Evolutionary conservation across 192 early-diverging fungal species (phyloP), one percentile per base, ranked within the genome.

Genomic region (Diversispora epigaea): DNA sequence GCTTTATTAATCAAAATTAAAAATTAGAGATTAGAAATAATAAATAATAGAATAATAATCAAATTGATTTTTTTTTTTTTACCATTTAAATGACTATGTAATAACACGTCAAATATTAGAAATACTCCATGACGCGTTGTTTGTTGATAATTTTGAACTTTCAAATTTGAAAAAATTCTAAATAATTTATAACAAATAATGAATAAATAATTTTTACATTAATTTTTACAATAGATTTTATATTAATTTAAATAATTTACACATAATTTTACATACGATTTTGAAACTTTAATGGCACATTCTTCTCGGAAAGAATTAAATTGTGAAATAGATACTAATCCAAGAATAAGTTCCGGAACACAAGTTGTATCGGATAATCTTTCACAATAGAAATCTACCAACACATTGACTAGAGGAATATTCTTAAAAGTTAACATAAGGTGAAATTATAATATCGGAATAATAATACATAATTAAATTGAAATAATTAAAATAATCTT

Each of bases 61-160:
- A 11, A 10, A 39, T 22, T 14, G 41, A 68, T 1, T 14, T 6
- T 25, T 11, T 50, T 10, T 22, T 12, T 17, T 22, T 55, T 82
- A 91, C 91, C 86, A 43, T 80, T 72, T 6, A 84, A 52, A 77
- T 92, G 82, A 25, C 79, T 83, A n/a, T 84, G 78, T 25, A 98
- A 77, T 10, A 93, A 80, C 9, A 78, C 68, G 2, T 94, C 91
- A 54, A 98, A 85, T 25, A 97, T 84, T 55, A 82, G 78, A 79
- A 91, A 97, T 3, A 88, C 89, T 0, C 81, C 79, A 74, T 91
- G 86, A 40, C 98, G 89, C 5, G 93, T 89, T 0, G 85, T 88
- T 73, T 99, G 95, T 64, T 91, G 94, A 80, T 90, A 97, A 52
- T 86, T 93, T 69, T 98, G 98, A n/a, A 97, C 91, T 40, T 93